Percentiles rank a stretch among this genome's conserved stretches.
Evolutionary conservation across 202 grass and related monocot species (phyloP).

Genomic region (Carex arenaria): DNA sequence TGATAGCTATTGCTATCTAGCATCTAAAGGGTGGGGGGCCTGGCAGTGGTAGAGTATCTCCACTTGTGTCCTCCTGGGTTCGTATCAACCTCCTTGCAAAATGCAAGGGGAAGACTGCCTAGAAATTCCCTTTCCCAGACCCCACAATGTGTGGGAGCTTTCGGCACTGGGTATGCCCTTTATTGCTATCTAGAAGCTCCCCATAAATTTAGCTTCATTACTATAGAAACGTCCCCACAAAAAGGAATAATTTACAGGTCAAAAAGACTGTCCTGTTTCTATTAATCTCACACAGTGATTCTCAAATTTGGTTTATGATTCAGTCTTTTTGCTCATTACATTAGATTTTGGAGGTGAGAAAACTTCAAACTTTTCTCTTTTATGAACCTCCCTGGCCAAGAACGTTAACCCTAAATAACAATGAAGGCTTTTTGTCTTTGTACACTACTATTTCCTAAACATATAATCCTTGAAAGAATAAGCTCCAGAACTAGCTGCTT

Average conservation of each 20-base stretch:
- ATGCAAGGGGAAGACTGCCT: too few relatives aligned
- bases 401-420: not conserved
- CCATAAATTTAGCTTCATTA: not conserved
- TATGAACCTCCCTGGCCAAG: not conserved
- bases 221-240: not conserved
- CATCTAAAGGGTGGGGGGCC: not conserved
- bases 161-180: too few relatives aligned
- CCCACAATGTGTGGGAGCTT: too few relatives aligned
- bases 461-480: conserved; percentile 7
- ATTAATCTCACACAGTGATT: too few relatives aligned
- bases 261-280: not conserved
- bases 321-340: not conserved
- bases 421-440: not conserved
- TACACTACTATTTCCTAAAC: conserved; percentile 8
- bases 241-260: not conserved
- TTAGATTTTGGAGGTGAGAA: not conserved
- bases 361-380: not conserved
- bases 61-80: too few relatives aligned
- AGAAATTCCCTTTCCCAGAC: too few relatives aligned
- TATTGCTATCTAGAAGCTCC: not conserved
- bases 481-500: not conserved
- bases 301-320: not conserved
- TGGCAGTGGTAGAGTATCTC: too few relatives aligned
- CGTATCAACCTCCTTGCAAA: too few relatives aligned
- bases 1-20: not conserved